Evolutionary conservation across 2,329 filamentous ascomycete genomes (phyloP), one percentile per base, ranked within the genome.

Genomic region (Parascedosporium putredinis): DNA sequence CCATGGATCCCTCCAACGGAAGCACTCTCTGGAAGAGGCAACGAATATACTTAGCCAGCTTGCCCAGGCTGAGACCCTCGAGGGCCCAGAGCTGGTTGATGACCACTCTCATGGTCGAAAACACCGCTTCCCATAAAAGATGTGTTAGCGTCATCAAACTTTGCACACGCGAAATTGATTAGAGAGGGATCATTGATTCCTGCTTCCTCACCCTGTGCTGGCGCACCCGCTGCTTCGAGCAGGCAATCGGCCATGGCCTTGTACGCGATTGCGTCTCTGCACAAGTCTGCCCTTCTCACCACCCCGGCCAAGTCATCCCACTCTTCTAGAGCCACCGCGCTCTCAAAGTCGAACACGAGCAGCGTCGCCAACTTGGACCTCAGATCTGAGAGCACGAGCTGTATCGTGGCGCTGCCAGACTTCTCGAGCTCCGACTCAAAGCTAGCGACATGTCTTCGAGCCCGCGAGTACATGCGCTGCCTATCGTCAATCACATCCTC

Each of bases 291-390:
- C 48, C 70, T 73, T 49, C 73, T 59, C 20, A 93, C 74, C 6
- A 88, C 76, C 14, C 68, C 63, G 4, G 72, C 67, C 1, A 94
- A 67, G 33, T 78, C 73, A 40, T 85, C 76, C 84, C 83, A 93
- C 18, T 75, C 71, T 52, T 80, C 76, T 4, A 93, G 68, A 27
- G 71, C 73, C 34, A 86, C 67, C 0, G 83, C 79, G 2, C 81
- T 84, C 67, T 95, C 89, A 53, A 95, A 86, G 55, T 93, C 85
- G 55, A 90, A 86, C 1, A 84, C 79, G 6, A 88, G 68, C 16
- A 95, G 65, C 2, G 80, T 76, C 5, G 81, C 73, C 31, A 85
- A 68, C 58, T 88, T 90, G 2, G 67, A 64, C 5, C 70, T 58
- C 14, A 88, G 67, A 57, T 86, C 82, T 14, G 38, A 46, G 4